These are phyloP conservation scores for Hylodesmum podocarpum DNA, from an alignment of 306 rosid genomes.

Conservation along the genomic window DNA sequence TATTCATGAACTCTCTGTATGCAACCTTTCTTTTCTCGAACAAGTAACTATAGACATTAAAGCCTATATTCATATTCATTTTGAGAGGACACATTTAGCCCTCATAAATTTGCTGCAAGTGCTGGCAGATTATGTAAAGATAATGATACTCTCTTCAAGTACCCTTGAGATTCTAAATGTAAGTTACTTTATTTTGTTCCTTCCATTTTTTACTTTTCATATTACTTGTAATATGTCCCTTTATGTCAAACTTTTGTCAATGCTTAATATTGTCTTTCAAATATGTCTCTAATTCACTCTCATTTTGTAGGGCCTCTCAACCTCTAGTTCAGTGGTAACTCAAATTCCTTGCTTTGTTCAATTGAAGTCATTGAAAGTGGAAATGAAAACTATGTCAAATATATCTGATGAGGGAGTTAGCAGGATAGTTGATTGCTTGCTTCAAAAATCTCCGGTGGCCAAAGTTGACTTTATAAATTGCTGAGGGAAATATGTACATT, in stretches of 20 bases:
- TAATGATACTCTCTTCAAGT: constrained; percentile 25
- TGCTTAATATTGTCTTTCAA: not conserved
- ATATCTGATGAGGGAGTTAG: not conserved
- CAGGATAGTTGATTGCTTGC: constrained; percentile 6
- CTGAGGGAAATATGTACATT: not conserved
- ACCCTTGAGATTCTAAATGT: constrained; percentile 32
- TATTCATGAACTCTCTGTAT: not conserved
- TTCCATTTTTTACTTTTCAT: not conserved
- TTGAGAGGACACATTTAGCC: not conserved
- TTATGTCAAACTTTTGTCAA: not conserved
- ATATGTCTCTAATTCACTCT: constrained; percentile 1
- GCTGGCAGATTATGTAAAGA: constrained; percentile 25
- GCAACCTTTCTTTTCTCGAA: constrained; percentile 20
- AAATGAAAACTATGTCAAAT: not conserved
- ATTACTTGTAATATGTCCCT: not conserved
- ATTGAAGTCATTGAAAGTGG: constrained; percentile 27
- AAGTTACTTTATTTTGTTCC: not conserved
- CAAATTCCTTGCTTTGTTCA: constrained; percentile 26
- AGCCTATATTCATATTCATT: not conserved
- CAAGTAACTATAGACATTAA: constrained; percentile 22
- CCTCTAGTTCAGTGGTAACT: not conserved
- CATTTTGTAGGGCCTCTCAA: constrained; percentile 1
- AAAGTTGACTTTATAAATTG: constrained; percentile 7
- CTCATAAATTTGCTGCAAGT: constrained; percentile 16
- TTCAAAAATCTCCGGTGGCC: constrained; percentile 25